Percentiles rank a stretch among this genome's conserved stretches.
These are phyloP conservation scores for Arbutus unedo DNA, from an alignment of 148 eudicot genomes.

Conservation along the genomic window DNA sequence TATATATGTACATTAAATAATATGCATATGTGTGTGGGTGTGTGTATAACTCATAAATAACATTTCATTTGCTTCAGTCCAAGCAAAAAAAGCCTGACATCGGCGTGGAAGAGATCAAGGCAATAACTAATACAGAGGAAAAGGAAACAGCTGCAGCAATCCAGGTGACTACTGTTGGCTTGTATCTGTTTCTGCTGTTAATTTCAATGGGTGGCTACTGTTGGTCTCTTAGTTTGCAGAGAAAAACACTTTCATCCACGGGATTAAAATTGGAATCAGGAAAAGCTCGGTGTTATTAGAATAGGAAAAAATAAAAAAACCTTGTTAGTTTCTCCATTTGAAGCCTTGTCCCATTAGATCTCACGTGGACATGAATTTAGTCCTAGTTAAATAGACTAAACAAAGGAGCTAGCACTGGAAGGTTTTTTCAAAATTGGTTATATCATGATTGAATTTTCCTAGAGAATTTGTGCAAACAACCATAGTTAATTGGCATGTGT, in stretches of 20 bases:
- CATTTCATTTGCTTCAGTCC: not conserved
- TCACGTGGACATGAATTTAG: not conserved
- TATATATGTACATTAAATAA: no score
- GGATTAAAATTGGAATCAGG: no score
- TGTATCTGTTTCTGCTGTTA: not conserved
- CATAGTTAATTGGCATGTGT: not conserved
- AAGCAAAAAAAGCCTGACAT: not conserved
- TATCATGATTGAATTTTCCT: not conserved
- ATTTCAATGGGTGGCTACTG: not conserved
- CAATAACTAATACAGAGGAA: conserved; percentile 7
- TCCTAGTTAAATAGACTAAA: not conserved
- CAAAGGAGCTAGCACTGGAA: not conserved
- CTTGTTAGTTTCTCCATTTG: not conserved
- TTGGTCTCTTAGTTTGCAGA: not conserved
- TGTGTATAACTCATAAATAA: no score
- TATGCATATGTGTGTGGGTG: no score
- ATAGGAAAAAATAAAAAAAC: not conserved
- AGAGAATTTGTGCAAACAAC: not conserved
- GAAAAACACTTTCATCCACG: not conserved
- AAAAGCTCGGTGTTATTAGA: not conserved
- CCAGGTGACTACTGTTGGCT: not conserved
- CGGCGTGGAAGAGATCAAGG: conserved; percentile 12
- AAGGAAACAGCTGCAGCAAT: not conserved
- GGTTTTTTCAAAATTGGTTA: not conserved
- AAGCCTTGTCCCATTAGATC: not conserved